These are phyloP conservation scores for Russula vinacea DNA, from an alignment of 768 basidiomycete genomes.

Conservation along the genomic window DNA sequence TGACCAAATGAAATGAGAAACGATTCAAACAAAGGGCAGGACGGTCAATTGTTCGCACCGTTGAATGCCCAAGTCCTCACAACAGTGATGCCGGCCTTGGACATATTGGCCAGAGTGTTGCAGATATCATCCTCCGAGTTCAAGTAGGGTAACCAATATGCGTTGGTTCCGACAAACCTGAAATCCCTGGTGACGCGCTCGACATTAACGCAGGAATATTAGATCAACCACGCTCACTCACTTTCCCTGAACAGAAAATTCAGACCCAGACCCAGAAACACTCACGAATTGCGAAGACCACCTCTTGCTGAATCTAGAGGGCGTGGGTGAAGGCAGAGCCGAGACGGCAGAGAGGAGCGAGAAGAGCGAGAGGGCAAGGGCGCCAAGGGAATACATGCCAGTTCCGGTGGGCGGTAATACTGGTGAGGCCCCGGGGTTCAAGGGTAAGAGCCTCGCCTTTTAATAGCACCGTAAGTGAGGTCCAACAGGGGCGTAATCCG, in stretches of 20 bases:
- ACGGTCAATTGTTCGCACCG: conserved; percentile 39
- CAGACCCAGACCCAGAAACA: background rate
- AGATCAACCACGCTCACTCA: background rate
- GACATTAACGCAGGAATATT: background rate
- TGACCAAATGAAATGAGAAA: background rate
- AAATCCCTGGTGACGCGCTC: conserved; percentile 31
- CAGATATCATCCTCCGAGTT: conserved; percentile 56
- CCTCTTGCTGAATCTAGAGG: background rate
- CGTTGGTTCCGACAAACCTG: conserved; percentile 54
- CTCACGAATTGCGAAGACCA: conserved; percentile 13
- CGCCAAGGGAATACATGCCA: conserved; percentile 18
- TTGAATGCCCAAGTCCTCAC: conserved; percentile 74
- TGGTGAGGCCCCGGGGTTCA: background rate
- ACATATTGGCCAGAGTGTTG: conserved; percentile 55
- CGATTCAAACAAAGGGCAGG: background rate
- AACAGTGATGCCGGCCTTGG: conserved; percentile 52
- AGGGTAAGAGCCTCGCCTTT: background rate
- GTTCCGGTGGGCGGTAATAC: background rate
- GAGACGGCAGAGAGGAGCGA: conserved; percentile 11
- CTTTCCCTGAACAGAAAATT: conserved; percentile 18
- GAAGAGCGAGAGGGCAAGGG: conserved; percentile 9
- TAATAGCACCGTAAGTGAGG: background rate
- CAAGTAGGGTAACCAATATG: conserved; percentile 61
- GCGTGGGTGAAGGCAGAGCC: conserved; percentile 11
- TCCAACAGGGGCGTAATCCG: background rate